These are phyloP conservation scores for Phascolomyces articulosus DNA, from an alignment of 371 early-diverging fungal species.

Conservation along the genomic window DNA sequence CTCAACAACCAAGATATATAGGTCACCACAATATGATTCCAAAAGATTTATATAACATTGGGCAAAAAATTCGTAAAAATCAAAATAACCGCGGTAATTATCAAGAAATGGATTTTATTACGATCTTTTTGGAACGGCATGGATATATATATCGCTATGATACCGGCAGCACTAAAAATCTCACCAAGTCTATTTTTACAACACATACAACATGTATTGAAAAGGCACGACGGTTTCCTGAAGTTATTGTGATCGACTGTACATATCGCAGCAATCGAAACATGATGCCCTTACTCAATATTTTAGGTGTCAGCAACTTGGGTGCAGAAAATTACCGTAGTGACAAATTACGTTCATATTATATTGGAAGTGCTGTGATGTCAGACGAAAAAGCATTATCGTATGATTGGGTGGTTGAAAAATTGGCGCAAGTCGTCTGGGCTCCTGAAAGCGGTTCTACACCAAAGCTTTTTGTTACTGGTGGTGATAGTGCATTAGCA, in stretches of 20 bases:
- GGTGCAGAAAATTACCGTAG: background rate
- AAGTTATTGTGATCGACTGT: slow-evolving; percentile 4
- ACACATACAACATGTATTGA: background rate
- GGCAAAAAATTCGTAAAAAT: background rate
- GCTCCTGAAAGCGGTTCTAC: background rate
- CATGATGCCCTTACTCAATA: background rate
- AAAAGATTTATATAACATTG: background rate
- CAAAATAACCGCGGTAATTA: background rate
- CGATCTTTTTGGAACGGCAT: background rate
- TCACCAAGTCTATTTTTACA: slow-evolving; percentile 3
- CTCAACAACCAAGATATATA: too few relatives aligned
- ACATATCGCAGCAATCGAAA: slow-evolving; percentile 7
- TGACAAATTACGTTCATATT: background rate
- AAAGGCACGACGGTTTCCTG: slow-evolving; percentile 2
- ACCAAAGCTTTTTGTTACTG: too few relatives aligned
- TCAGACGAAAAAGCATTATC: background rate
- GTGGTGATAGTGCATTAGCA: too few relatives aligned
- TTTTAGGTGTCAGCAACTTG: background rate
- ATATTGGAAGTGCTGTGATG: slow-evolving; percentile 5
- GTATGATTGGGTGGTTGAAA: background rate
- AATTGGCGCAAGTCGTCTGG: background rate
- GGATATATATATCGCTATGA: background rate
- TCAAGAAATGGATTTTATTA: background rate
- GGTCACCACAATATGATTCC: background rate
- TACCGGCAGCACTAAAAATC: background rate